Evolutionary conservation across 305 asterid species (phyloP).

Genomic region (Solanum chacoense): DNA sequence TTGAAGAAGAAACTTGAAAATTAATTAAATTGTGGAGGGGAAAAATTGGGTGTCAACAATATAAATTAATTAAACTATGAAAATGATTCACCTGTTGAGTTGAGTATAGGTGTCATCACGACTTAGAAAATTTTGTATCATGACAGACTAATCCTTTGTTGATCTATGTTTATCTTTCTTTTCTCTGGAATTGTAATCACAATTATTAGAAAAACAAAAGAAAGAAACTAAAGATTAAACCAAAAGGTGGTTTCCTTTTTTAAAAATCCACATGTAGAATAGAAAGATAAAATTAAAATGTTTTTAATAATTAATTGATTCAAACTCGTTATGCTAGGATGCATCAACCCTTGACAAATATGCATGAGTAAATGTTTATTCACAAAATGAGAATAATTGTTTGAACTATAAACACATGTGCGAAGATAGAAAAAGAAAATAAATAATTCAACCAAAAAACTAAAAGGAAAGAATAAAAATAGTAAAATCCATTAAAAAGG

Average conservation of each 20-base stretch:
- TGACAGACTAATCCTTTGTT: neutral
- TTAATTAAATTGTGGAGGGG: neutral
- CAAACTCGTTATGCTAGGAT: neutral
- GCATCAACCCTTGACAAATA: neutral
- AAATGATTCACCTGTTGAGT: neutral
- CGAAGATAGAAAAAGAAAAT: neutral
- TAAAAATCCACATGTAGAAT: neutral
- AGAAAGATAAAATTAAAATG: neutral
- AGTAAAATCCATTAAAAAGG: neutral
- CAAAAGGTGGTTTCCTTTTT: neutral
- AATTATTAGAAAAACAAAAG: neutral
- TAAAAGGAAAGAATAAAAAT: neutral
- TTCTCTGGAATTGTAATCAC: neutral
- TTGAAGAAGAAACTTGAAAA: neutral
- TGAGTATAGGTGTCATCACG: neutral
- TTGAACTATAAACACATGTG: neutral
- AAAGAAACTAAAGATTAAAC: neutral
- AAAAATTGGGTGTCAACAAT: neutral
- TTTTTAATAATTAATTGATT: neutral
- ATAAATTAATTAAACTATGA: neutral
- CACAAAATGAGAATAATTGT: neutral
- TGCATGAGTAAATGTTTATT: neutral
- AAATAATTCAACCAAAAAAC: neutral
- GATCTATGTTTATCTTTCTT: neutral
- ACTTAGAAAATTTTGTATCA: neutral